A percentile compares a stretch with the other conserved stretches of the same genome.
phyloP scores from a whole-genome alignment of 2,329 filamentous ascomycete genomes.

The Colletotrichum sp. region DNA sequence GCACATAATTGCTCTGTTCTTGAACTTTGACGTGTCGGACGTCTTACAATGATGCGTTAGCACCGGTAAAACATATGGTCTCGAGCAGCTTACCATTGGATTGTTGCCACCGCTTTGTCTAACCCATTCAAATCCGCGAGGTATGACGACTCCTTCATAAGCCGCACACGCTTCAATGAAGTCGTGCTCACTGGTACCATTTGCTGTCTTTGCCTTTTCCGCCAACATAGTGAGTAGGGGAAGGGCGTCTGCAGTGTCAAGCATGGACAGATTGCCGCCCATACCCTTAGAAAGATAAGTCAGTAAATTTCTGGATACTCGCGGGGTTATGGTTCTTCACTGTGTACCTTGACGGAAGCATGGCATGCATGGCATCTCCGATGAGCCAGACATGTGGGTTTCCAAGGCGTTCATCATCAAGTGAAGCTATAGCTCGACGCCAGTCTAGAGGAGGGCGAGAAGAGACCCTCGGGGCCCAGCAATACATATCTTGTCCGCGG shows the following conservation, averaged over 20 bases:
- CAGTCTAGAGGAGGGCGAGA: not conserved
- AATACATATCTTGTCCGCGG: not conserved
- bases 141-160: not conserved
- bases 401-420: not conserved
- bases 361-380: not conserved
- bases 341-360: not conserved
- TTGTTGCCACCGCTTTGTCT: not conserved
- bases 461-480: not conserved
- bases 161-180: not conserved
- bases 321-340: fast-evolving
- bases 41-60: not conserved
- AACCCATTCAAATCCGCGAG: not conserved
- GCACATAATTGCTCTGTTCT: not conserved
- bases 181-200: not conserved
- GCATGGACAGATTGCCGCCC: not conserved
- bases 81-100: not conserved
- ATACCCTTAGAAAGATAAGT: not conserved
- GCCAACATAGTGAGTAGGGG: not conserved
- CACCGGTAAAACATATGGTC: fast-evolving
- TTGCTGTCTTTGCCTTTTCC: not conserved
- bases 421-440: not conserved
- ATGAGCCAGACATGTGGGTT: not conserved
- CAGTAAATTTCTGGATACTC: not conserved
- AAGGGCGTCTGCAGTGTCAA: not conserved
- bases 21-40: not conserved